A percentile compares a stretch with the other conserved stretches of the same genome.
Evolutionary conservation across 176 grass and related monocot genomes (phyloP).

Genomic region (Lolium perenne): DNA sequence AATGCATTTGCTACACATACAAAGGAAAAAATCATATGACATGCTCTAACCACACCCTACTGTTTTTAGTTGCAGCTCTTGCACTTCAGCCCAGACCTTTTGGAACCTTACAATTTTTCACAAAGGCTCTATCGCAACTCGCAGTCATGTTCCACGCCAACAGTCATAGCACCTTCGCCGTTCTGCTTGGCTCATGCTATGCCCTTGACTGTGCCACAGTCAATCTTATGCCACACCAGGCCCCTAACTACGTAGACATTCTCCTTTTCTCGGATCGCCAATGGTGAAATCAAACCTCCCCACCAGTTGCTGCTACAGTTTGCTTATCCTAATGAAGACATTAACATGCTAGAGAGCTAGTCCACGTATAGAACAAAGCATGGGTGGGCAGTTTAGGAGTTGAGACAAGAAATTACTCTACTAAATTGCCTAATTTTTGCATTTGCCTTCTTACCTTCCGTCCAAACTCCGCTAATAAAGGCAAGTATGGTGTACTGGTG

Average conservation of each 20-base stretch:
- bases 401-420: neutral
- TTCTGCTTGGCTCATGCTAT: neutral
- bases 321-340: slow-evolving; percentile 16
- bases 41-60: neutral
- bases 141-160: neutral
- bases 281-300: neutral
- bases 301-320: neutral
- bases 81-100: neutral
- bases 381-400: slow-evolving; percentile 5
- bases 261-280: neutral
- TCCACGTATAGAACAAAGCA: neutral
- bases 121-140: neutral
- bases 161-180: neutral
- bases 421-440: neutral
- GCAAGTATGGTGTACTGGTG: neutral
- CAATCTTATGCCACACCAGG: neutral
- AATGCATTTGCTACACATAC: neutral
- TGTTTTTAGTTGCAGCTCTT: slow-evolving; percentile 1
- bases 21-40: neutral
- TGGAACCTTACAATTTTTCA: neutral
- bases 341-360: neutral
- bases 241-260: neutral
- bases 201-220: neutral
- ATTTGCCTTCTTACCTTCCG: neutral
- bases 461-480: neutral